These are phyloP conservation scores for Phytophthora pluvialis DNA, from an alignment of 352 stramenopile species.

Conservation along the genomic window DNA sequence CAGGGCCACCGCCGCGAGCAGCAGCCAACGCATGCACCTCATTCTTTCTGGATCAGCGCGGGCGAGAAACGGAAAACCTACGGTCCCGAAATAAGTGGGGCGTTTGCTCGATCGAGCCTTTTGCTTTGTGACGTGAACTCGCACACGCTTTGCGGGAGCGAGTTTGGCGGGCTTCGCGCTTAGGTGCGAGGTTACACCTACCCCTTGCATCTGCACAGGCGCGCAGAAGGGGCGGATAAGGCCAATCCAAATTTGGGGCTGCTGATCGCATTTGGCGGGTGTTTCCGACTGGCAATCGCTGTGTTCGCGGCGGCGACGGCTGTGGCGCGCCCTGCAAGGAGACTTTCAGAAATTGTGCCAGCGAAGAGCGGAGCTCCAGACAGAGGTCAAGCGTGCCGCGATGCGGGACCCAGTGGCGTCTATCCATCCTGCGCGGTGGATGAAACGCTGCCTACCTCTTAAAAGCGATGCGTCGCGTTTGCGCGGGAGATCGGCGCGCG, in stretches of 20 bases:
- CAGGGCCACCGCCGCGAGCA: constrained; percentile 36
- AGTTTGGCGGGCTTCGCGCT: constrained; percentile 15
- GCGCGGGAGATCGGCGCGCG: background rate
- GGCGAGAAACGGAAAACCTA: constrained; percentile 11
- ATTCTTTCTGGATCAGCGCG: constrained; percentile 31
- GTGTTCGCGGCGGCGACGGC: background rate
- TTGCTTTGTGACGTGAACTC: constrained; percentile 35
- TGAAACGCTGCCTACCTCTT: background rate
- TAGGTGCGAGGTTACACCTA: constrained; percentile 18
- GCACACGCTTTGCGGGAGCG: constrained; percentile 16
- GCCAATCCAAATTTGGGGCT: constrained; percentile 30
- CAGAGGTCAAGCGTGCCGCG: background rate
- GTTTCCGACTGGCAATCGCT: constrained; percentile 9
- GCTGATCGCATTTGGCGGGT: constrained; percentile 24
- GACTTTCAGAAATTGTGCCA: background rate
- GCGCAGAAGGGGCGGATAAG: constrained; percentile 16
- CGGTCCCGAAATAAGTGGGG: constrained; percentile 15
- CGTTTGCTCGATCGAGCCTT: constrained; percentile 18
- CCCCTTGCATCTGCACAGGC: constrained; percentile 28
- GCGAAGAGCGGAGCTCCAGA: background rate
- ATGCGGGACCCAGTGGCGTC: too few species aligned
- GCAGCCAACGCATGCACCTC: constrained; percentile 36
- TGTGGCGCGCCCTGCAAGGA: background rate
- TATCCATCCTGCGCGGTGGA: background rate
- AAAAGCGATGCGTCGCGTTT: constrained; percentile 8